Evolutionary conservation across 1,284 basidiomycete genomes (phyloP), one percentile per base, ranked within the genome.

Genomic region (Sanghuangporus sanghuang): DNA sequence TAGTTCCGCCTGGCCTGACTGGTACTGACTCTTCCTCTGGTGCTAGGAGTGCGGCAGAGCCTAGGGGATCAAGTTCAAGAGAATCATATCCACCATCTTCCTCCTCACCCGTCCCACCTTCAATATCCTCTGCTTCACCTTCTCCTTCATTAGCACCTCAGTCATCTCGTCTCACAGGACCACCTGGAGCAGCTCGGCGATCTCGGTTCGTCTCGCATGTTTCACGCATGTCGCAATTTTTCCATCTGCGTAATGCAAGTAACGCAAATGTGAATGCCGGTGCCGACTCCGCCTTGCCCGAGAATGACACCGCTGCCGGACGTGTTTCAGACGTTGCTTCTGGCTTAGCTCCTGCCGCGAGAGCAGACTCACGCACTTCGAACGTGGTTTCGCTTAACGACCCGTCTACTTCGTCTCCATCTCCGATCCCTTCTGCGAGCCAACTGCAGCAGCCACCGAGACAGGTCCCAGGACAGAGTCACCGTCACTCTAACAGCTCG

Each of bases 401-500:
- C 9, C 38, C 38, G n/a, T 27, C 48, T 21, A 6, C 62, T n/a
- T 14, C 36, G 18, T 38, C 58, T 35, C 23, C 39, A 21, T 35
- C 49, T 32, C 57, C 35, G 6, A 59, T 67, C 48, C 4, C 65
- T 9, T 50, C 39, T 18, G 38, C n/a, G 18, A 18, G 44, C 16
- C 44, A 46, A 46, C 16, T 6, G 12, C 21, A 7, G 44, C 16
- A 18, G 21, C 44, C 6, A n/a, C 44, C 16, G 16, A 46, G 11
- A 42, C 40, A 16, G 7, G 6, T n/a, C 7, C 56, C 21, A 57
- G 35, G 21, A 63, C 76, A 77, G 64, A 59, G 66, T 7, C 65
- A 67, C 16, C 71, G 73, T 6, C 75, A 71, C 2, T 77, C 78
- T 12, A 68, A 57, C 61, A 71, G 70, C 21, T 76, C 77, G n/a